Base-by-base conservation (phyloP, 331 rosid genomes). In the Spiraea crenata region DNA sequence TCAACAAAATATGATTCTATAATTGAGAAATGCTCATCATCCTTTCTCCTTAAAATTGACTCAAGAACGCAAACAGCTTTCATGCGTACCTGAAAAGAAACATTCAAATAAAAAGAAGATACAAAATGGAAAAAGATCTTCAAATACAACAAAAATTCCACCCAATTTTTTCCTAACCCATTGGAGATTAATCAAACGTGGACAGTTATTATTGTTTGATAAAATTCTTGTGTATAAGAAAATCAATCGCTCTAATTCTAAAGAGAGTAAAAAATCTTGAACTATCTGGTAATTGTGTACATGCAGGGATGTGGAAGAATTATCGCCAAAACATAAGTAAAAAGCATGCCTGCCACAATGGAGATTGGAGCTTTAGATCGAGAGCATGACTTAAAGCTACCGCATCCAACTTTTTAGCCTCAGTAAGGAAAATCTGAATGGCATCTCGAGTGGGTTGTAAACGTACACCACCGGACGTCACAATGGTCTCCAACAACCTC, bases 401-500 rank as follows among this genome's bases (percentile, higher is more conserved):
- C 20, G 87, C 88, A 83, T 95, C 95, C 84, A 95, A 88, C 87
- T 91, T 91, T 20, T 82, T 87, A 42, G 96, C 99, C 82, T 95
- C 93, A 17, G 72, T 74, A 71, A 95, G 89, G 77, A 95, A 95
- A 80, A 77, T 86, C 69, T 85, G 96, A 81, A 91, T 74, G 68
- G 96, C 96, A 86, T 95, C 99, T 74, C 99, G 93, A 82, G 96
- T 87, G 71, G 99, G 99, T 76, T 95, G 99, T 63, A 95, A 74
- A 19, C 99, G 96, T 52, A 95, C 93, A 73, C 99, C 99, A 69
- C 99, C 98, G 45, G 96, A 81, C 6, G 91, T 91, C 69, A 92
- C 98, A 78, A 95, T 88, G 72, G 96, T 87, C 84, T 95, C 99
- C 90, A 95, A 72, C 85, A 95, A 80, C 82, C 87, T 89, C 69